Evolutionary conservation across 2,329 filamentous ascomycete genomes (phyloP).

Genomic region (Aurifilum marmelostoma): DNA sequence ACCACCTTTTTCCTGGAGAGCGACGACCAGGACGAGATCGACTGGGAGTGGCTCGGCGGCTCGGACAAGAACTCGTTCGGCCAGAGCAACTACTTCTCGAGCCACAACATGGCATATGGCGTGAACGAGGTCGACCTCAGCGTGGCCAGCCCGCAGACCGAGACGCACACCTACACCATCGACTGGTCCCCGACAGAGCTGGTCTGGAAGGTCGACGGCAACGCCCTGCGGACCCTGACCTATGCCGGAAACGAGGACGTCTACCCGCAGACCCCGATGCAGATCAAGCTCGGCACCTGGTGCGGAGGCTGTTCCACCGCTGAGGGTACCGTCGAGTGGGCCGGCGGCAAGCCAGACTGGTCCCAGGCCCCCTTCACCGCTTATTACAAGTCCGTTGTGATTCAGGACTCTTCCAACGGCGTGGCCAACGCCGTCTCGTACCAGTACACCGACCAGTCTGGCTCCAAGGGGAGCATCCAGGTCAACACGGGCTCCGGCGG

Average conservation of each 20-base stretch:
- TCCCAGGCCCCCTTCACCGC: constrained; percentile 55
- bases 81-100: constrained; percentile 86
- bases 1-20: constrained; percentile 90
- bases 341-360: constrained; percentile 62
- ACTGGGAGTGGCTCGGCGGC: constrained; percentile 93
- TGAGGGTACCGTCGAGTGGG: constrained; percentile 68
- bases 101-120: constrained; percentile 72
- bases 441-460: constrained; percentile 53
- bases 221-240: constrained; percentile 49
- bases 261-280: constrained; percentile 73
- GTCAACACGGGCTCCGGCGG: constrained; percentile 46
- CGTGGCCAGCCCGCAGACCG: constrained; percentile 56
- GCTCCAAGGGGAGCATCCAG: constrained; percentile 56
- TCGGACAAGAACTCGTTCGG: constrained; percentile 64
- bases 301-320: constrained; percentile 52
- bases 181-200: constrained; percentile 66
- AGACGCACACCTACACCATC: constrained; percentile 67
- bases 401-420: constrained; percentile 59
- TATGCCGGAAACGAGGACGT: constrained; percentile 43
- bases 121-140: constrained; percentile 32
- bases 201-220: constrained; percentile 62
- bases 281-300: constrained; percentile 65
- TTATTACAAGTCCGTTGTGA: constrained; percentile 60
- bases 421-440: constrained; percentile 54
- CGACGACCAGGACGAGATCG: constrained; percentile 89